Base-by-base conservation (phyloP, 768 basidiomycete species). In the Rhodotorula toruloides region DNA sequence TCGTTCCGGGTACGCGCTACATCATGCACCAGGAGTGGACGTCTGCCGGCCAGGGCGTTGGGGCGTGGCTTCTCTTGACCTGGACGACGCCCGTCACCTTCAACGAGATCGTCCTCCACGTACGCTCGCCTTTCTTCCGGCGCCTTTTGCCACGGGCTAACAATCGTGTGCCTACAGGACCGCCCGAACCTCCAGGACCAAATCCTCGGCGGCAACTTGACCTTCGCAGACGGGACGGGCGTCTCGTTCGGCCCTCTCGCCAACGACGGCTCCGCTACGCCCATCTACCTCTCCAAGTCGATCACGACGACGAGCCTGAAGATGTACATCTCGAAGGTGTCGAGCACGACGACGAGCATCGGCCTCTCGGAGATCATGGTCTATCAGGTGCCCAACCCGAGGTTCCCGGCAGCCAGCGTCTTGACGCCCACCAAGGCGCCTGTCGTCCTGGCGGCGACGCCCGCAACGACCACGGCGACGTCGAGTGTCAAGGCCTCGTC, bases 71-170 rank as follows among this genome's bases (percentile, higher is more conserved):
- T 10, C 14, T 14, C 31, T 54, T 72, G 37, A 52, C 27, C 7
- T 72, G 71, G 71, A 10, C 25, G 25, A 27, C 39, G 29, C 12
- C 58, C 12, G 55, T 54, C 22, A 42, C 40, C 27, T 54, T 65
- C 63, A 58, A 61, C 64, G 56, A 63, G 49, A 37, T 68, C 43
- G 54, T 56, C 16, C 67, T 68, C 58, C 61, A 29, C 54, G 65
- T 66, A 29, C 44, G 58, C 43, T 29, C 25, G 1, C 17, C 53
- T 29, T 27, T 29, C 3, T 31, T 29, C 31, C 2, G 2, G n/a
- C 16, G 4, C 16, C 27, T 21, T 16, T 25, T 13, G 2, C 1
- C 22, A 4, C 34, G 4, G 9, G 5, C 48, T 52, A n/a, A 36
- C 50, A 3, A 25, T 43, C 13, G 19, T 9, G 39, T 3, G 17